Evolutionary conservation across 768 basidiomycete genomes (phyloP), one percentile per base, ranked within the genome.

Genomic region (Lactarius indigo): DNA sequence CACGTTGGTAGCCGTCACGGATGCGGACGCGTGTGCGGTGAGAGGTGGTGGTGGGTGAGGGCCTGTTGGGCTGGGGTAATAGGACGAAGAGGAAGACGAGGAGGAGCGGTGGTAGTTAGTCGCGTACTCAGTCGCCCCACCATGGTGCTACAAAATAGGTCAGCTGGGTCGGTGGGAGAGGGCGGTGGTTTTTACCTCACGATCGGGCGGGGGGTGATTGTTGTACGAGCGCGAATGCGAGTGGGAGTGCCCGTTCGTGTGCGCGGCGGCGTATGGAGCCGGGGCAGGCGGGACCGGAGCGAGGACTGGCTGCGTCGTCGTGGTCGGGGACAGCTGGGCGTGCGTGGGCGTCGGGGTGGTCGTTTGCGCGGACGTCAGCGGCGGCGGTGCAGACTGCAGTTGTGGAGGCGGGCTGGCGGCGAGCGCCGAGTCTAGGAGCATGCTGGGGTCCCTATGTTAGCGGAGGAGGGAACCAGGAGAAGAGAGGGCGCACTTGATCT

Each of bases 361-460:
- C 37, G 37, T 39, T 2, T 39, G 37, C 10, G 37, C 37, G 15
- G 37, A 39, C 37, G 15, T 39, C 37, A 15, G 15, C 37, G 37
- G 15, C 37, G 37, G 15, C n/a, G n/a, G n/a, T 15, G 37, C 41
- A 7, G 63, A 28, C 4, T 35, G 44, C 1, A 57, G 35, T 18
- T 57, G 66, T 5, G 61, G 28, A 1, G 56, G 15, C 17, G 60
- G 20, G 13, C 17, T 5, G 18, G 52, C 37, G 12, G 66, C 33
- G 60, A 68, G 64, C 15, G 64, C 69, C 26, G 69, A 61, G 58
- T 70, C 69, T n/a, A 70, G 31, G n/a, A 70, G 67, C 69, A 70
- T 70, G 33, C 69, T 70, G 44, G 18, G 3, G 7, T 9, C 9
- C 44, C 44, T 4, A n/a, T 3, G 7, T n/a, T 0, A 17, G 10